Evolutionary conservation across 306 rosid genomes (phyloP).

Genomic region (Quillaja saponaria): DNA sequence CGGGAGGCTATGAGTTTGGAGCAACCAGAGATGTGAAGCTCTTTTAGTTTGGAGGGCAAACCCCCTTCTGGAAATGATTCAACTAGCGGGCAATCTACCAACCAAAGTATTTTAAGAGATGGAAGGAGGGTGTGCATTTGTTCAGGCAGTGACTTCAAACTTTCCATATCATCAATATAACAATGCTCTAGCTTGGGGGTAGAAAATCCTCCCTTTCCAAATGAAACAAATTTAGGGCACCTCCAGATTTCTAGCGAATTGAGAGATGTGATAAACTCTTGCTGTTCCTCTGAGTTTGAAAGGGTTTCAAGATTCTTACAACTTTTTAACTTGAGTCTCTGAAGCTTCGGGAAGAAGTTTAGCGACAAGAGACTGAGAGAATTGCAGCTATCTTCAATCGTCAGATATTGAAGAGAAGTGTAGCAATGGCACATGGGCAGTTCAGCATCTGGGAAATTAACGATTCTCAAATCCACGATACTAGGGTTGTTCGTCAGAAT

Average conservation of each 20-base stretch:
- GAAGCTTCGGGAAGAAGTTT: conserved; percentile 22
- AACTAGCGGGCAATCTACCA: neutral
- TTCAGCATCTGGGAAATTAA: neutral
- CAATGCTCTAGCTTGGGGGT: neutral
- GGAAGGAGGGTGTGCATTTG: conserved; percentile 24
- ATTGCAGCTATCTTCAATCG: neutral
- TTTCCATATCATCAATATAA: neutral
- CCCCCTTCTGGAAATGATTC: conserved; percentile 9
- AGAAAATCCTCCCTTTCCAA: conserved; percentile 9
- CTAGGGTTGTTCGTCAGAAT: neutral
- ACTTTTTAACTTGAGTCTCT: accelerated
- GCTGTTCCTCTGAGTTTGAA: neutral
- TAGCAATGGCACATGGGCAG: neutral
- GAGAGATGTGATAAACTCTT: neutral
- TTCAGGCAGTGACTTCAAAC: neutral
- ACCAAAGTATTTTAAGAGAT: accelerated
- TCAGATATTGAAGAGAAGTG: neutral
- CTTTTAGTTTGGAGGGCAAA: neutral
- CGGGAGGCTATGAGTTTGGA: neutral
- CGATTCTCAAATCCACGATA: neutral
- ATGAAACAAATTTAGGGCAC: conserved; percentile 26
- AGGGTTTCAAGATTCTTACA: conserved; percentile 20
- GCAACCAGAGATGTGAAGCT: neutral
- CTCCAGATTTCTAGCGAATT: neutral
- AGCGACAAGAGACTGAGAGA: conserved; percentile 8